Conservation (phyloP, 306 rosid genomes). For the Cyclanthera cordifolia region DNA sequence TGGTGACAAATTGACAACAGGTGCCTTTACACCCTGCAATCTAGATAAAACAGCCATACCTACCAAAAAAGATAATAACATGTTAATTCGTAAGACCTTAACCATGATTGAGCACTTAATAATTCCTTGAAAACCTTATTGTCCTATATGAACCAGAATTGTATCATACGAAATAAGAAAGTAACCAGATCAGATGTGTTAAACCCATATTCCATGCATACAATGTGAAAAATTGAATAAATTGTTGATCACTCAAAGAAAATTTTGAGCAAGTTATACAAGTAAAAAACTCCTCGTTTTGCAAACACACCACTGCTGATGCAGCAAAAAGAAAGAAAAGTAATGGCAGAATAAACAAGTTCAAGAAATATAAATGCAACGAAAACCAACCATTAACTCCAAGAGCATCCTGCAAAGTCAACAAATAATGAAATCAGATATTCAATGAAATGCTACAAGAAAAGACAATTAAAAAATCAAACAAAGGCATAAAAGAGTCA, state of each 20-base stretch:
- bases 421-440: constrained; percentile 12
- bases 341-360: neutral
- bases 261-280: neutral
- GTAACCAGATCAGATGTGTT: neutral
- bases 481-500: neutral
- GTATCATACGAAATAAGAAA: neutral
- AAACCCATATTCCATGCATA: neutral
- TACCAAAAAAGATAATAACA: too few species aligned
- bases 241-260: neutral
- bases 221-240: neutral
- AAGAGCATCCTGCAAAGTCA: constrained; percentile 35
- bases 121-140: neutral
- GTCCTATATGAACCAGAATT: neutral
- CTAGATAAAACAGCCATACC: constrained; percentile 23
- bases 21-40: constrained; percentile 16
- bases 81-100: neutral
- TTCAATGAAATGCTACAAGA: neutral
- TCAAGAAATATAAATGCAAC: neutral
- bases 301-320: neutral
- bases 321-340: neutral
- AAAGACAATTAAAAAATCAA: constrained; percentile 6
- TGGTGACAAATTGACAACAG: constrained; percentile 10
- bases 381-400: constrained; percentile 39
- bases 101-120: neutral
- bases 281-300: neutral